Conservation (phyloP, 345 rosid species). For the Rhodamnia argentea region DNA sequence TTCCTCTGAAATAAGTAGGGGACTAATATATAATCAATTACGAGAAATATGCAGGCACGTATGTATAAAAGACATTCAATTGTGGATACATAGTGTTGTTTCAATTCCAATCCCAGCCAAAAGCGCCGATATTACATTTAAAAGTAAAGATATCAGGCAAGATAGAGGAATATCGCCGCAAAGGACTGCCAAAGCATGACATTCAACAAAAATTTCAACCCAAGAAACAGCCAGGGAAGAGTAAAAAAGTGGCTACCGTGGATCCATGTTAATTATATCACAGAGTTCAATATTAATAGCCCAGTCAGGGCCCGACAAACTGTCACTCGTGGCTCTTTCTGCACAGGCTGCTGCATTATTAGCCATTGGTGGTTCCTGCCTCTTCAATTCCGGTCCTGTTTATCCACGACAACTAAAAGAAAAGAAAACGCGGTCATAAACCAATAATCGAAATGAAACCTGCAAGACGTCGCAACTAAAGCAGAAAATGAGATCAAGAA, state of each 20-base stretch:
- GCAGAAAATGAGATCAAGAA: not conserved
- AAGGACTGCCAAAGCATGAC: not conserved
- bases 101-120: constrained; percentile 1
- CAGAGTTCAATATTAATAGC: constrained; percentile 89
- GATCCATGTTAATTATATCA: constrained; percentile 89
- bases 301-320: constrained; percentile 91
- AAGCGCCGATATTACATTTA: not conserved
- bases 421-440: not conserved
- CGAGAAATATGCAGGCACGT: not conserved
- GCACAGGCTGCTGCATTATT: constrained; percentile 67
- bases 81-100: not conserved
- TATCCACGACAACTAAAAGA: not conserved
- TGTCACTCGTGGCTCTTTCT: constrained; percentile 93
- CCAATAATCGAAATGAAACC: not conserved
- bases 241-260: constrained; percentile 35
- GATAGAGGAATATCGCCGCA: not conserved
- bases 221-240: not conserved
- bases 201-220: not conserved
- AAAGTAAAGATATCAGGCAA: not conserved
- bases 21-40: not conserved
- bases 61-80: not conserved
- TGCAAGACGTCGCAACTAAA: not conserved
- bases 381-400: not conserved
- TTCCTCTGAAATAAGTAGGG: not conserved
- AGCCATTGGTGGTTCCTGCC: constrained; percentile 31